Conservation (phyloP, 1,284 basidiomycete genomes). For the Tremellales sp. region DNA sequence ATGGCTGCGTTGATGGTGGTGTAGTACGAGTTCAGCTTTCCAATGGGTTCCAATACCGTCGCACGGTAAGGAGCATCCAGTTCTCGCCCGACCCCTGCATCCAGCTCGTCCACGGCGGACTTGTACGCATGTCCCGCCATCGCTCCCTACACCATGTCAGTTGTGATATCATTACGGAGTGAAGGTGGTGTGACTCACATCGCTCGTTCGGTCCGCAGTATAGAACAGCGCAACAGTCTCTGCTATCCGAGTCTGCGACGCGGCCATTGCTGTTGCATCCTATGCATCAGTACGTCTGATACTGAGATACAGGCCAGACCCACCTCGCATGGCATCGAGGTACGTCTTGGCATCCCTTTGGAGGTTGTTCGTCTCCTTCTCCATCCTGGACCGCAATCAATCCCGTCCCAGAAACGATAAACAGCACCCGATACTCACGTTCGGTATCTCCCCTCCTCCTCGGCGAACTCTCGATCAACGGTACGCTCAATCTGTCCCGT, state of each 20-base stretch:
- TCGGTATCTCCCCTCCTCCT: conserved; percentile 87
- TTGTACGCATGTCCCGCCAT: conserved; percentile 98
- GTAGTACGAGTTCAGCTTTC: conserved; percentile 95
- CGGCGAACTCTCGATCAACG: conserved; percentile 86
- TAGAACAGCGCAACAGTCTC: conserved; percentile 95
- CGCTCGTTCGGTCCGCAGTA: conserved; percentile 74
- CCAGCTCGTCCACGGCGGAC: conserved; percentile 88
- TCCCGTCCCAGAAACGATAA: neutral
- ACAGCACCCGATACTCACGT: conserved; percentile 57
- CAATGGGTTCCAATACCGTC: conserved; percentile 89
- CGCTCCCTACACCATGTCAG: conserved; percentile 49
- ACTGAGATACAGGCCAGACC: conserved; percentile 41
- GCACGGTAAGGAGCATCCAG: conserved; percentile 90
- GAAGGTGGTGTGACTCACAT: conserved; percentile 46
- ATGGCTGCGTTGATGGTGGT: conserved; percentile 92
- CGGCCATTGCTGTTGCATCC: conserved; percentile 77
- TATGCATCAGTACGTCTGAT: conserved; percentile 1
- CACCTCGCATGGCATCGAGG: conserved; percentile 88
- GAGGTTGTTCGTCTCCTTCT: conserved; percentile 85
- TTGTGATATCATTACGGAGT: neutral
- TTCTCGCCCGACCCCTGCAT: conserved; percentile 77
- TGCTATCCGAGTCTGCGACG: conserved; percentile 87
- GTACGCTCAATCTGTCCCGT: conserved; percentile 96
- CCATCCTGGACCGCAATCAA: conserved; percentile 58
- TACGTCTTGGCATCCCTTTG: conserved; percentile 97